Evolutionary conservation across 2,329 filamentous ascomycete species (phyloP), one percentile per base, ranked within the genome.

Genomic region (Aspergillus melleus): DNA sequence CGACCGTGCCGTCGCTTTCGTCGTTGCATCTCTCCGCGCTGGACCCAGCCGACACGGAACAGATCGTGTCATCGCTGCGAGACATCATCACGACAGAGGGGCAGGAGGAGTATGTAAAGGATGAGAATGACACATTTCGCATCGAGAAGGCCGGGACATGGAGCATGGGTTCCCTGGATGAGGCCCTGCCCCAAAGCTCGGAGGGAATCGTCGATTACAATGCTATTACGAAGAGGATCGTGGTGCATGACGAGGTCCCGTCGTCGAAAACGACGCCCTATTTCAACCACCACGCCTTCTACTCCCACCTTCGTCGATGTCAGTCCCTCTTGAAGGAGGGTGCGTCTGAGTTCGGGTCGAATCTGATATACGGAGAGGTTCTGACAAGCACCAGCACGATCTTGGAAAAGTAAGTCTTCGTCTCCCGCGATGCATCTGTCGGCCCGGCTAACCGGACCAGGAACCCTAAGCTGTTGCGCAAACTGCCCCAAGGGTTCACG

Each of bases 311-410:
- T 10, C 77, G 80, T 24, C 79, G 85, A 26, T 96, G 92, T 71
- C 86, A 90, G 55, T 73, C 76, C 12, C 82, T 84, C 52, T 81
- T 84, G 1, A 75, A 77, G 32, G 83, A 86, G 50, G 83, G 86
- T 0, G 79, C 84, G 6, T 75, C 74, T 3, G 78, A 85, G 24
- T 98, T 96, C 81, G 95, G 95, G 4, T 85, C 88, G 54, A 80
- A 85, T 54, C 76, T 99, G 3, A 80, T 98, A 64, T 98, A 98
- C 70, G 93, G 90, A 55, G 92, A 97, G 74, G 92, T 96, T 6
- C 83, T 97, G 16, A 97, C 94, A 2, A 96, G 92, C 73, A 99
- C 95, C 29, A 96, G 94, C 76, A 96, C 93, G 0, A 81, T 98
- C 5, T 83, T 97, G 6, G 95, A 98, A 70, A 96, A 95, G 89